Base-by-base conservation (phyloP, 2,329 filamentous ascomycete genomes). In the Colletotrichum shisoi region DNA sequence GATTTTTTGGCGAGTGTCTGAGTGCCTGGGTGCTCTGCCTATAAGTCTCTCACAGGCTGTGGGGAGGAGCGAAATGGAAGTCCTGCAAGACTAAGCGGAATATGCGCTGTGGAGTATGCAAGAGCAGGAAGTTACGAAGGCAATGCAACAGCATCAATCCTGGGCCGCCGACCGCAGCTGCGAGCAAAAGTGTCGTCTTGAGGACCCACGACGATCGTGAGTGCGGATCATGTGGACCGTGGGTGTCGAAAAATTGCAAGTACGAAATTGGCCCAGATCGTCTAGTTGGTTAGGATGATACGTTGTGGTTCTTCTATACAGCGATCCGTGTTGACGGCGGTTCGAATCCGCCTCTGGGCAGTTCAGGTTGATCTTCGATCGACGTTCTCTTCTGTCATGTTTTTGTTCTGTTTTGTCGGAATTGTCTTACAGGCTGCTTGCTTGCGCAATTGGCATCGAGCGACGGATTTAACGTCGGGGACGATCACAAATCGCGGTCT, bases 301-400 rank as follows among this genome's bases (percentile, higher is more conserved):
- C 48, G 48, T 51, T 51, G 48, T 51, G 48, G 48, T 51, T 51
- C 48, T 51, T 51, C 48, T 51, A 51, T 51, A 51, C 48, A 51
- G 48, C 48, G 48, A 51, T 51, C 48, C 48, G 48, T 51, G 48
- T 51, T 51, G 48, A 51, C 48, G 48, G 48, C 48, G 48, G 48
- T 51, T 51, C 48, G 48, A 51, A 51, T 51, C 48, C 48, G 48
- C 48, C 48, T 52, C 48, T 52, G 48, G 48, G 48, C 48, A 51
- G 19, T 19, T 34, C 15, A n/a, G 9, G 4, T n/a, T 34, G 48
- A 12, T 51, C 8, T 0, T 4, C 2, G 15, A 19, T 19, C 17
- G 2, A 19, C 6, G 12, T 17, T n/a, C 3, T 3, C 19, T 52
- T 52, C n/a, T 37, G 9, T 2, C n/a, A 34, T 34, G 8, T 9